phyloP scores from a whole-genome alignment of 2,329 filamentous ascomycete species.

The Venturia carpophila region DNA sequence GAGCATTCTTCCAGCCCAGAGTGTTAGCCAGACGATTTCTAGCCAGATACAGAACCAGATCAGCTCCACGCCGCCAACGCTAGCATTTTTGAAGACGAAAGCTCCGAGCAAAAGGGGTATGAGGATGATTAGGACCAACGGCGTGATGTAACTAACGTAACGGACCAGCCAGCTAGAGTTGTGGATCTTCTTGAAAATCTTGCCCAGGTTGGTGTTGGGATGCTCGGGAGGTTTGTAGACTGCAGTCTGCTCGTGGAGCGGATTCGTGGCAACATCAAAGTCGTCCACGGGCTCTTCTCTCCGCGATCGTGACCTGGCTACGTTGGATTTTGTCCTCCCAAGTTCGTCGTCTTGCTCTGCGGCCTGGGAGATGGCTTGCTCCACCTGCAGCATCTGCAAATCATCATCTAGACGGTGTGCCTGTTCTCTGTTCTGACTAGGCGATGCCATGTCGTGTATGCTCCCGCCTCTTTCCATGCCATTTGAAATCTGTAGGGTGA shows the following conservation, averaged over 20 bases:
- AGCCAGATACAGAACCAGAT: conserved; percentile 95
- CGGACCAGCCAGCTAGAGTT: conserved; percentile 58
- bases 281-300: conserved; percentile 54
- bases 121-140: conserved; percentile 55
- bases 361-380: conserved; percentile 46
- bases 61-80: conserved; percentile 66
- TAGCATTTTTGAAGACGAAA: conserved; percentile 50
- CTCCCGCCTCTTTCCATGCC: conserved; percentile 25
- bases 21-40: conserved; percentile 82
- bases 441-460: conserved; percentile 35
- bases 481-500: conserved; percentile 42
- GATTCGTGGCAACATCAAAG: conserved; percentile 60
- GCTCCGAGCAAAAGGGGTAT: conserved; percentile 61
- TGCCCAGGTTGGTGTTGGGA: conserved; percentile 53
- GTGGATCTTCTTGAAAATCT: conserved; percentile 57
- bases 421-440: conserved; percentile 52
- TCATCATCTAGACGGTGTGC: conserved; percentile 58
- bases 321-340: conserved; percentile 33
- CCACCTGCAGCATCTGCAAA: conserved; percentile 55
- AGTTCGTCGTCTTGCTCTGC: conserved; percentile 32
- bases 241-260: conserved; percentile 58
- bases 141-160: conserved; percentile 64
- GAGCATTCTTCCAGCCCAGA: conserved; percentile 67
- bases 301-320: conserved; percentile 46
- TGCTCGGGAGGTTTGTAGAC: conserved; percentile 58